Base-by-base conservation (phyloP, 495 filamentous ascomycete species). In the Penicillium bialowiezense region DNA sequence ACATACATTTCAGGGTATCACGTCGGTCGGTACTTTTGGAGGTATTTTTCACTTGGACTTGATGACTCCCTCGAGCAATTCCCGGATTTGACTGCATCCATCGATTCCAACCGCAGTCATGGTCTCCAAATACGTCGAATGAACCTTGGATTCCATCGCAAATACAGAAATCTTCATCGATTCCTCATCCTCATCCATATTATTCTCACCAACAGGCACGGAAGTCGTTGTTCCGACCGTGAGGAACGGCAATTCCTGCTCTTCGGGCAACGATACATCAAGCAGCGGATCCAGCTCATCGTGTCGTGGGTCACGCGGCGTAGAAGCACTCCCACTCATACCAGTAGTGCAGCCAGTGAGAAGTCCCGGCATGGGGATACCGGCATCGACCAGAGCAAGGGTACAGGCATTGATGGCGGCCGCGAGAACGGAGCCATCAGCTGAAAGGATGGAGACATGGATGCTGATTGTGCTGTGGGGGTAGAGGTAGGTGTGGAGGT, bases 101-200 rank as follows among this genome's bases (percentile, higher is more conserved):
- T 96, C 92, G 34, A 96, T 84, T 0, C 86, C 95, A 9, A 93
- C 90, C 0, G 86, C 89, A 56, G 97, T 66, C 89, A 98, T 95
- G 1, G 86, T 87, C 72, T 98, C 93, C 28, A 97, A 60, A 56
- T 88, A 79, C 31, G 79, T 80, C 40, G 84, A 78, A 60, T 90
- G 84, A 17, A 93, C 84, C 48, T 73, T 82, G 48, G 83, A 90
- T 77, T 98, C 93, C 80, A 95, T 86, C 36, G 88, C 81, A 48
- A 92, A 63, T 49, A 91, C 83, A 6, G 77, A 78, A 18, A 98
- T 87, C 56, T 83, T 87, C 64, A 92, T 92, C 10, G 68, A 64
- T 20, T 59, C 62, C 24, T 68, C 70, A 6, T 71, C 69, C 6
- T 68, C 65, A 18, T 69, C 65, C 64, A 68, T 65, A 10, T 60